These are phyloP conservation scores for Dothidotthia symphoricarpi DNA, from an alignment of 2,329 filamentous ascomycete genomes.

Conservation along the genomic window DNA sequence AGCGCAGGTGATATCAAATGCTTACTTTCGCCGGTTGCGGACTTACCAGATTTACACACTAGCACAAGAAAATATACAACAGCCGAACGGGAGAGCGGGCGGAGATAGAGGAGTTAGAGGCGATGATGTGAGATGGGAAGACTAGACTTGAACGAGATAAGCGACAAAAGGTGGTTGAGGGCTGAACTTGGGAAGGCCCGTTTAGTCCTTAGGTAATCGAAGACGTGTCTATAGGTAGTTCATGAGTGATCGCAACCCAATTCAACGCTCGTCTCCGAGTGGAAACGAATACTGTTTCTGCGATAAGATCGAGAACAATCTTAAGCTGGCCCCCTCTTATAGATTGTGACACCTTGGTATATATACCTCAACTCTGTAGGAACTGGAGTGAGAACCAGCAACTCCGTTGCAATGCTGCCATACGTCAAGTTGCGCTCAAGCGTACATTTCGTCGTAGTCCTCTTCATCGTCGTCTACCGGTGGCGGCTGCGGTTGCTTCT, in stretches of 20 bases:
- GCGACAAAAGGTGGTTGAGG: not conserved
- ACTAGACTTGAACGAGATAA: not conserved
- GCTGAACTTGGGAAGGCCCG: too few relatives aligned
- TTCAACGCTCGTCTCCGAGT: not conserved
- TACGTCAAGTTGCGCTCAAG: constrained; percentile 25
- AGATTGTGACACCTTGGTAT: constrained; percentile 3
- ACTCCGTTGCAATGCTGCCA: constrained; percentile 8
- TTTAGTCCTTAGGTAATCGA: constrained; percentile 3
- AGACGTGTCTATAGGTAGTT: too few relatives aligned
- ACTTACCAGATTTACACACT: too few relatives aligned
- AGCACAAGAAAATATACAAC: too few relatives aligned
- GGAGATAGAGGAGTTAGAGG: not conserved
- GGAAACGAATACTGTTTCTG: too few relatives aligned
- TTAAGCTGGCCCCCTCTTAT: not conserved
- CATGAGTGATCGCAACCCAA: constrained; percentile 2
- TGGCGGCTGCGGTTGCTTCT: constrained; percentile 44
- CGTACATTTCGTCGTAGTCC: constrained; percentile 54
- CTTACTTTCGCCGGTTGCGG: too few relatives aligned
- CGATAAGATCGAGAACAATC: too few relatives aligned
- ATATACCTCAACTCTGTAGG: too few relatives aligned
- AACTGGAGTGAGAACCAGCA: too few relatives aligned
- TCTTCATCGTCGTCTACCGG: constrained; percentile 53
- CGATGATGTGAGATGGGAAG: not conserved
- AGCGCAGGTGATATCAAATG: too few relatives aligned
- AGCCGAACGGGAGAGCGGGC: too few relatives aligned